phyloP scores from a whole-genome alignment of 2,329 filamentous ascomycete genomes.

The Biscogniauxia mediterranea region DNA sequence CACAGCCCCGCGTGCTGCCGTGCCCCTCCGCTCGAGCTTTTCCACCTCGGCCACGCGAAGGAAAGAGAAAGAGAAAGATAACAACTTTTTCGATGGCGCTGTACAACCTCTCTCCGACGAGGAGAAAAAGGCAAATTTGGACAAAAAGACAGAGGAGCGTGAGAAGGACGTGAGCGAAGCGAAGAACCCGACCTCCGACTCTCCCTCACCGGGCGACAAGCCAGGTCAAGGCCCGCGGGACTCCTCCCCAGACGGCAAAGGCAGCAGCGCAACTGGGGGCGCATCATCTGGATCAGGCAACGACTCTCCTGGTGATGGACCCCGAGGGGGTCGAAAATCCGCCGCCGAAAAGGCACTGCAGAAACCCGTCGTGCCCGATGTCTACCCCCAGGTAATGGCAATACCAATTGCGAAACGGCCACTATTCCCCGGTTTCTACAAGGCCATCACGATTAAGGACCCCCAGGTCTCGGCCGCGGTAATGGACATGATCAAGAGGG shows the following conservation, averaged over 20 bases:
- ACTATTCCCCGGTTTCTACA: constrained; percentile 97
- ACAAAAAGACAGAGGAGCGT: constrained; percentile 44
- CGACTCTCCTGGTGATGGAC: constrained; percentile 61
- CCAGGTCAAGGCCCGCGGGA: constrained; percentile 39
- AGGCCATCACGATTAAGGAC: constrained; percentile 94
- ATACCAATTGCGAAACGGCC: constrained; percentile 94
- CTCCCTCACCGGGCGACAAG: constrained; percentile 46
- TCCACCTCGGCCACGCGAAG: constrained; percentile 36
- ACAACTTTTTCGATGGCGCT: constrained; percentile 50
- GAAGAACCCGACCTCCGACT: constrained; percentile 41
- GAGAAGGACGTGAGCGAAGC: constrained; percentile 49
- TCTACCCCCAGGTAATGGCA: constrained; percentile 96
- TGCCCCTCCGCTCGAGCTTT: constrained; percentile 30
- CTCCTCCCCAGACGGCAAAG: constrained; percentile 53
- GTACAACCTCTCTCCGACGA: constrained; percentile 52
- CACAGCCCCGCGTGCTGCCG: constrained; percentile 8
- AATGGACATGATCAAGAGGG: constrained; percentile 93
- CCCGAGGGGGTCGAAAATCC: constrained; percentile 70
- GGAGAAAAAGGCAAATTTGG: constrained; percentile 50
- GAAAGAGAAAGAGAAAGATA: constrained; percentile 45
- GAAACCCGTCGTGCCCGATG: constrained; percentile 87
- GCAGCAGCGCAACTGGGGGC: constrained; percentile 57
- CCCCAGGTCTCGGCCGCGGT: constrained; percentile 89
- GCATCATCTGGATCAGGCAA: constrained; percentile 48
- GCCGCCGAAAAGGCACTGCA: constrained; percentile 70